phyloP scores from a whole-genome alignment of 345 rosid species.

The Hypericum perforatum region DNA sequence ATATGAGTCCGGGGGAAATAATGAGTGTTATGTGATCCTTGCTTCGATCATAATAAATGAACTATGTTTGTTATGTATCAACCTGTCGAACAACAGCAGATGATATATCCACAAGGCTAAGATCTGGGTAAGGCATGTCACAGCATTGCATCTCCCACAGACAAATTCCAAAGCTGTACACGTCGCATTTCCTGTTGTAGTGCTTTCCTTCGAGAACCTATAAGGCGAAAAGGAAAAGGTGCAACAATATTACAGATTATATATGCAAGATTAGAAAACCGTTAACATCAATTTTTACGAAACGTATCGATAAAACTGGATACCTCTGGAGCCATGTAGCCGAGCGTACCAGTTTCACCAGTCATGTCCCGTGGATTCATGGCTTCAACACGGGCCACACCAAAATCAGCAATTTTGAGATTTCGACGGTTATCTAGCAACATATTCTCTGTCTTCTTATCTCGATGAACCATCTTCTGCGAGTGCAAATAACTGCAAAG shows the following conservation, averaged over 20 bases:
- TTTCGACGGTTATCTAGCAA: constrained; percentile 14
- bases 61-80: constrained; percentile 12
- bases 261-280: too few relatives aligned
- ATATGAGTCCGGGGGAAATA: not conserved
- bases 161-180: constrained; percentile 95
- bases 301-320: too few relatives aligned
- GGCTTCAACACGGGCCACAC: constrained; percentile 8
- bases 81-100: constrained; percentile 81
- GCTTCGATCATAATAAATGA: not conserved
- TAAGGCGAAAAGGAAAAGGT: too few relatives aligned
- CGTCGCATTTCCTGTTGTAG: constrained; percentile 84
- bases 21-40: too few relatives aligned
- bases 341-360: constrained; percentile 10
- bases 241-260: too few relatives aligned
- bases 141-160: constrained; percentile 96
- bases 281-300: too few relatives aligned
- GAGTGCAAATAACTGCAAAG: constrained; percentile 20
- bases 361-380: constrained; percentile 7
- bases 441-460: constrained; percentile 16
- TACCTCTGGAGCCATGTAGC: constrained; percentile 27
- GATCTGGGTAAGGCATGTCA: constrained; percentile 84
- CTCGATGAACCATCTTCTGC: constrained; percentile 20
- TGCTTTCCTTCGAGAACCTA: constrained; percentile 93
- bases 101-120: constrained; percentile 71
- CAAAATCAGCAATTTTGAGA: constrained; percentile 16